phyloP scores from a whole-genome alignment of 208 protist genomes.

The Wallacemonas sp. region DNA sequence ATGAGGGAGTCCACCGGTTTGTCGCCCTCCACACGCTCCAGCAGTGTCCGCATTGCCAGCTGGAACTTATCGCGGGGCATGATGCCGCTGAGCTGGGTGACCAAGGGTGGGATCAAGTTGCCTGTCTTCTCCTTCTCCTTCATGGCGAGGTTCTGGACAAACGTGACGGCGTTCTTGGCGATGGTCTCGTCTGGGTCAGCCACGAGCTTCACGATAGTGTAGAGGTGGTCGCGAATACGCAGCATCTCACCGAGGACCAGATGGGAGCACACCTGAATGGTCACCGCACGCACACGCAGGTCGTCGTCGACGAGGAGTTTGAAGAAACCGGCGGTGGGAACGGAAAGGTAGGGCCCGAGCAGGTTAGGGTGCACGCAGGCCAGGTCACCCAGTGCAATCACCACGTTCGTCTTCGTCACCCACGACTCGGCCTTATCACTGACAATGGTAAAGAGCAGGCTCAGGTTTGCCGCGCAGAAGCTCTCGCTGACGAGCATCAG shows the following conservation, averaged over 20 bases:
- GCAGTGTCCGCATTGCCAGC: slow-evolving; percentile 75
- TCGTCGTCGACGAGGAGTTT: slow-evolving; percentile 86
- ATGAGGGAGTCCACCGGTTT: slow-evolving; percentile 89
- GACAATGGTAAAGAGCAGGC: slow-evolving; percentile 80
- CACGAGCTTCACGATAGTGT: slow-evolving; percentile 86
- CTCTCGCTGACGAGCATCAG: slow-evolving; percentile 82
- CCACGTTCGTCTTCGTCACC: slow-evolving; percentile 87
- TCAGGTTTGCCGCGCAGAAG: slow-evolving; percentile 75
- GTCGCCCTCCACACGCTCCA: slow-evolving; percentile 89
- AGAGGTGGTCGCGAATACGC: slow-evolving; percentile 84
- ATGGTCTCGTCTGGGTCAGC: slow-evolving; percentile 86
- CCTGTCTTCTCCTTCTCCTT: slow-evolving; percentile 90
- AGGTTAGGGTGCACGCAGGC: slow-evolving; percentile 89
- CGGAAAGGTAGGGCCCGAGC: slow-evolving; percentile 73
- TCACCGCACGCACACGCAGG: slow-evolving; percentile 83
- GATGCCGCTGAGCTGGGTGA: slow-evolving; percentile 67
- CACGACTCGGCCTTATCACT: slow-evolving; percentile 75
- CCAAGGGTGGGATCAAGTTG: slow-evolving; percentile 87
- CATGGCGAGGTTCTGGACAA: slow-evolving; percentile 87
- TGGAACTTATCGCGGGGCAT: slow-evolving; percentile 86
- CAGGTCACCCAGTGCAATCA: slow-evolving; percentile 87
- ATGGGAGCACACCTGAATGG: slow-evolving; percentile 91
- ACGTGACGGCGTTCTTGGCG: slow-evolving; percentile 80
- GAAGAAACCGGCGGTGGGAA: slow-evolving; percentile 79
- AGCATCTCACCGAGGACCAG: slow-evolving; percentile 91